Conservation (phyloP, 2,329 filamentous ascomycete species). For the Aspergillus latus region DNA sequence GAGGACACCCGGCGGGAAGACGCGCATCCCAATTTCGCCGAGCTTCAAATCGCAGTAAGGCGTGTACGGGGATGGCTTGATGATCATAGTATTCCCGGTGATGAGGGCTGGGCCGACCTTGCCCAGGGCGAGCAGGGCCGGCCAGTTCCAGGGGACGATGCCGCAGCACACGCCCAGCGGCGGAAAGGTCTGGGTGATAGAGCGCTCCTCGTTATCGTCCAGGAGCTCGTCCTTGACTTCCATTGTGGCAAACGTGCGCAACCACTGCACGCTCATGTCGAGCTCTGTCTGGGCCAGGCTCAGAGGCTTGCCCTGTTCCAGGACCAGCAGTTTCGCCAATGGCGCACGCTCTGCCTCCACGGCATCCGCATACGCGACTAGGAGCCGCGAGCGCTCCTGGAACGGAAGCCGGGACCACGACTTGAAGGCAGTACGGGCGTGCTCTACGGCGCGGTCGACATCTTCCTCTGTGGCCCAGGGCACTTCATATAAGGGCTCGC, state of each 20-base stretch:
- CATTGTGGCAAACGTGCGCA: too few species aligned
- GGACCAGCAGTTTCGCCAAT: too few species aligned
- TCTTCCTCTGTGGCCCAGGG: background rate
- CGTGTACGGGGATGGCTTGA: constrained; percentile 24
- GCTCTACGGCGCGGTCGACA: background rate
- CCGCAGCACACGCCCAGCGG: background rate
- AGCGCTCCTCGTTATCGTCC: background rate
- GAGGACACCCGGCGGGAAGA: constrained; percentile 1
- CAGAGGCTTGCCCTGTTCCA: too few species aligned
- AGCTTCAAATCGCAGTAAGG: background rate
- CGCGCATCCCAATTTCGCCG: background rate
- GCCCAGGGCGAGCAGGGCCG: background rate
- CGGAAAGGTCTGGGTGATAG: background rate
- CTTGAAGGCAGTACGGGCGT: background rate
- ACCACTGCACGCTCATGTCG: too few species aligned
- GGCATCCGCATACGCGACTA: background rate
- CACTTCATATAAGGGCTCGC: background rate
- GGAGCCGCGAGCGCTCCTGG: background rate
- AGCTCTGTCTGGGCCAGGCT: too few species aligned
- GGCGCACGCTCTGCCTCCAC: too few species aligned
- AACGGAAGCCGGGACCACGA: background rate
- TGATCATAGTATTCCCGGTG: constrained; percentile 54
- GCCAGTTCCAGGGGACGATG: background rate
- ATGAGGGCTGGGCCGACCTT: constrained; percentile 20
- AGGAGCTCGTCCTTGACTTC: too few species aligned